Conservation (phyloP, 768 basidiomycete genomes). For the Lepiota brunneoincarnata region DNA sequence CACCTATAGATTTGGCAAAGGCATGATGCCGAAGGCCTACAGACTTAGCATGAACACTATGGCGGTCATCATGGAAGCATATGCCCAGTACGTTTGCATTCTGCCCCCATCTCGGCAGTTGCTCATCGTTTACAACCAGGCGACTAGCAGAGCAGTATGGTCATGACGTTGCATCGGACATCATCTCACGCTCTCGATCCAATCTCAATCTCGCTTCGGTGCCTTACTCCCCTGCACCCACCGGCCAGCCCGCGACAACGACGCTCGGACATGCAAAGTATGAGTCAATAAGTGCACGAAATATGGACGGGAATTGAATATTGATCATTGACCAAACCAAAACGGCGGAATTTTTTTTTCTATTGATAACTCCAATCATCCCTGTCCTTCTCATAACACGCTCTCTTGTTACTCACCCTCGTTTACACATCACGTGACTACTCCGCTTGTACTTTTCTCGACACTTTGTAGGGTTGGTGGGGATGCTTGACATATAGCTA, state of each 20-base stretch:
- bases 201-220: slow-evolving; percentile 29
- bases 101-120: neutral
- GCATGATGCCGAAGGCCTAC: slow-evolving; percentile 85
- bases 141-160: slow-evolving; percentile 73
- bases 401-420: neutral
- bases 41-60: slow-evolving; percentile 66
- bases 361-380: neutral
- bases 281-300: slow-evolving; percentile 4
- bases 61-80: slow-evolving; percentile 82
- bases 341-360: neutral
- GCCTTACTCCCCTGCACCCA: neutral
- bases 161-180: slow-evolving; percentile 51
- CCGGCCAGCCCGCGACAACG: neutral
- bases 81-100: slow-evolving; percentile 54
- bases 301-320: neutral
- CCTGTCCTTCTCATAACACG: neutral
- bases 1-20: slow-evolving; percentile 85
- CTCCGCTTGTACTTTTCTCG: no score
- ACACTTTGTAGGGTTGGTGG: no score
- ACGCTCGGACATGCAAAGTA: slow-evolving; percentile 1
- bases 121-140: slow-evolving; percentile 26
- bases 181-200: slow-evolving; percentile 49
- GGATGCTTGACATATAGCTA: no score
- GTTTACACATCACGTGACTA: neutral
- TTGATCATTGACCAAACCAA: neutral